Evolutionary conservation across 1,139 yeast species (phyloP).

Genomic region (Arxiozyma bovina): DNA sequence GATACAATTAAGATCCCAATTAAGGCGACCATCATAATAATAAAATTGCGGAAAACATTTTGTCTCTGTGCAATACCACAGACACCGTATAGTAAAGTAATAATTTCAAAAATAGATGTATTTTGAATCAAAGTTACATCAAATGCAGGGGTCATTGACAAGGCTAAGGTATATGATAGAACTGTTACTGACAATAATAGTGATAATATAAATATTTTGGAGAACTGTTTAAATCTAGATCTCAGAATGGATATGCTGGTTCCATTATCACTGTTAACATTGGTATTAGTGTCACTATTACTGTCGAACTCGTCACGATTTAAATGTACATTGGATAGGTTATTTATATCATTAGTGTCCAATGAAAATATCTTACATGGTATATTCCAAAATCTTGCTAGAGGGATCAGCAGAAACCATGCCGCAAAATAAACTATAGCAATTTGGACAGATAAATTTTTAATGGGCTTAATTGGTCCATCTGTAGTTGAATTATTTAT

Average conservation of each 20-base stretch:
- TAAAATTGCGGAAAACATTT: conserved; percentile 17
- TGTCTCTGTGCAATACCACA: conserved; percentile 17
- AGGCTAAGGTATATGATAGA: conserved; percentile 16
- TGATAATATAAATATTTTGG: conserved; percentile 13
- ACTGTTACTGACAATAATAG: conserved; percentile 11
- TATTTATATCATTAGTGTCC: neutral
- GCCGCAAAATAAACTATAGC: conserved; percentile 13
- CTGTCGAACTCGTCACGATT: neutral
- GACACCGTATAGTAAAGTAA: conserved; percentile 21
- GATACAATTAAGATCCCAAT: conserved; percentile 20
- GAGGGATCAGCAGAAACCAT: conserved; percentile 14
- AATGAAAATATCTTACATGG: neutral
- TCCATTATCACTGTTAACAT: neutral
- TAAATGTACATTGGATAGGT: neutral
- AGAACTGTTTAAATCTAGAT: conserved; percentile 1
- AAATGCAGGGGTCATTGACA: conserved; percentile 21
- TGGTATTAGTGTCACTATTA: neutral
- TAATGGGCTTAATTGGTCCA: neutral
- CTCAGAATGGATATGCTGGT: neutral
- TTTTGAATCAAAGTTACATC: conserved; percentile 24
- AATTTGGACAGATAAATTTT: conserved; percentile 11
- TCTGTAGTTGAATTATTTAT: neutral
- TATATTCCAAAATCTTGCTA: conserved; percentile 8
- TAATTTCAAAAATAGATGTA: conserved; percentile 21
- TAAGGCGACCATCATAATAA: conserved; percentile 19